These are phyloP conservation scores for Aspergillus sp. DNA, from an alignment of 2,329 filamentous ascomycete genomes.

Conservation along the genomic window DNA sequence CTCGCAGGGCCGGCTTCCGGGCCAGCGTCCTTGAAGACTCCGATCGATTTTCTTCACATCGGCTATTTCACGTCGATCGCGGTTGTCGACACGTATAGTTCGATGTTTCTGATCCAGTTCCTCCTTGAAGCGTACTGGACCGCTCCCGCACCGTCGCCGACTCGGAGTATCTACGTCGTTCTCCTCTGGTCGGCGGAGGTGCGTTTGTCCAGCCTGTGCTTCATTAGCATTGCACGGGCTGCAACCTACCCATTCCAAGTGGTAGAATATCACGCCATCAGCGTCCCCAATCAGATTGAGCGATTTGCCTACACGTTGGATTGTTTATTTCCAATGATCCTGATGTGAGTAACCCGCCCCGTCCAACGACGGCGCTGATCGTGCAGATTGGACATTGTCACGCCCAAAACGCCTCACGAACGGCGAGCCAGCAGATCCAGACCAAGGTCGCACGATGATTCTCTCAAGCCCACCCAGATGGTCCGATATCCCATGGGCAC, in stretches of 20 bases:
- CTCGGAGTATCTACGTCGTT: constrained; percentile 4
- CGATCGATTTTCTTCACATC: constrained; percentile 4
- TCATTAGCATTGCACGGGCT: constrained; percentile 12
- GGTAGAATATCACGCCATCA: constrained; percentile 5
- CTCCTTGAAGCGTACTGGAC: not conserved
- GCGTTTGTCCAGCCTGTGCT: constrained; percentile 8
- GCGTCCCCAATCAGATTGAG: constrained; percentile 7
- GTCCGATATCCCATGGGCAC: not conserved
- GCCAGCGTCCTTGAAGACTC: not conserved
- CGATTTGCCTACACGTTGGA: constrained; percentile 11
- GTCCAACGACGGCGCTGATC: not conserved
- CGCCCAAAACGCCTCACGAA: not conserved
- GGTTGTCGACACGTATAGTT: constrained; percentile 8
- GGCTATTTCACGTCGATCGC: constrained; percentile 11
- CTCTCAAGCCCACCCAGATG: not conserved
- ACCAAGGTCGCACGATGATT: not conserved
- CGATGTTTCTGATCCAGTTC: constrained; percentile 8
- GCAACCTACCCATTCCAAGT: constrained; percentile 9
- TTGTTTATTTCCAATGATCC: constrained; percentile 9
- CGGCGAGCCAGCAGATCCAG: not conserved
- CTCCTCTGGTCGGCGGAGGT: constrained; percentile 8
- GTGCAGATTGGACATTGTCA: not conserved
- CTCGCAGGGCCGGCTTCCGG: not conserved
- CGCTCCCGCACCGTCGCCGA: not conserved
- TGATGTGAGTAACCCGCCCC: constrained; percentile 3